Conservation (phyloP, 345 rosid genomes). For the Boechera stricta region DNA sequence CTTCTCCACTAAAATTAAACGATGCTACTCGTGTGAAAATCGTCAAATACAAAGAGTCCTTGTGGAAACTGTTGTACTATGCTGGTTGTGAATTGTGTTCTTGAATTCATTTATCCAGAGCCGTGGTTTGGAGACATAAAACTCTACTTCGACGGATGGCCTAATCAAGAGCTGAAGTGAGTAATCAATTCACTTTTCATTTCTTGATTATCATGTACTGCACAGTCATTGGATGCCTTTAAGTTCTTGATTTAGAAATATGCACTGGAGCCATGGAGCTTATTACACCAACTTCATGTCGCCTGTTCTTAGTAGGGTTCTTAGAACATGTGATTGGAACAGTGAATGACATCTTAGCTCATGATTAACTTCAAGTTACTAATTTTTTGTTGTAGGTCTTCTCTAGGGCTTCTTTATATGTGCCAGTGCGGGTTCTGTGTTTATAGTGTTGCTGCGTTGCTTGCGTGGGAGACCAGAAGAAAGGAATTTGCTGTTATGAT, state of each 20-base stretch:
- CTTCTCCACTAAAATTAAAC: conserved; percentile 48
- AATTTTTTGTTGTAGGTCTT: conserved; percentile 54
- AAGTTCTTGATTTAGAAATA: neutral
- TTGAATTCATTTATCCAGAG: conserved; percentile 53
- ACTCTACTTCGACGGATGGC: conserved; percentile 71
- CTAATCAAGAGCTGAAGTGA: conserved; percentile 81
- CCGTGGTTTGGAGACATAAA: conserved; percentile 67
- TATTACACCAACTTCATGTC: neutral
- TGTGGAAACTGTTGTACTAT: conserved; percentile 86
- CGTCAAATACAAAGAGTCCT: conserved; percentile 70
- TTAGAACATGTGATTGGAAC: neutral
- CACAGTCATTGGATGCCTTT: neutral
- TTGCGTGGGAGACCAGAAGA: conserved; percentile 85
- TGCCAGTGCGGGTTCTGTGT: conserved; percentile 89
- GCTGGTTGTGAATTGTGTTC: conserved; percentile 62
- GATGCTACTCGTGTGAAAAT: conserved; percentile 57
- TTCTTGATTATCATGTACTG: neutral
- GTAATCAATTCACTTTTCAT: conserved; percentile 25
- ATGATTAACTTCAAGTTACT: neutral
- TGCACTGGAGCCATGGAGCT: neutral
- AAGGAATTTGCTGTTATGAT: conserved; percentile 90
- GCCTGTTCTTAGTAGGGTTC: neutral
- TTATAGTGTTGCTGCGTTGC: conserved; percentile 77
- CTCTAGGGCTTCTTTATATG: conserved; percentile 71
- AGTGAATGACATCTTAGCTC: neutral